Base-by-base conservation (phyloP, 2,329 filamentous ascomycete species). In the Colletotrichum sp. region DNA sequence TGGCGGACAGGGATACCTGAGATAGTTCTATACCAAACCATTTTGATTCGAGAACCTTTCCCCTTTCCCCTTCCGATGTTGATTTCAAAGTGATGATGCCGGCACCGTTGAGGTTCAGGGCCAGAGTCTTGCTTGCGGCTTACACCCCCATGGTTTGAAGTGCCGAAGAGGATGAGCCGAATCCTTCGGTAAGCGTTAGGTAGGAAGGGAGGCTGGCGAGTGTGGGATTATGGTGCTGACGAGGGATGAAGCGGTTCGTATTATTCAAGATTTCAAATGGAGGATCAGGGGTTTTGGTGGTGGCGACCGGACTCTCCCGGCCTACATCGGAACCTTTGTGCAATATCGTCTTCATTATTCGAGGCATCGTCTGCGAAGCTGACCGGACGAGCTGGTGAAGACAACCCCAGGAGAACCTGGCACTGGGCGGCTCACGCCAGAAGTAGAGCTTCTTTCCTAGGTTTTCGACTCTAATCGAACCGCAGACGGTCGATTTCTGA, bases 1-100 rank as follows among this genome's bases (percentile, higher is more conserved):
- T 76, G 71, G 61, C 32, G 74, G 74, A 52, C 66, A 71, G 66
- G 74, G 66, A 76, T 75, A 71, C 61, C 66, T 69, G 70, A 74
- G 27, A 68, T 74, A 43, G n/a, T 69, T 69, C 48, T 64, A 76
- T 74, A 76, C 74, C 70, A 73, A 69, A 62, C 48, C n/a, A 27
- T 68, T 71, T 71, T 22, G n/a, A 43, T 64, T 64, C 22, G 15
- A 64, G 22, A 64, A 16, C 22, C 32, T 64, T 27, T 13, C 32
- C 22, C 34, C 34, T 22, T 62, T 8, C 32, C 22, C 34, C 34
- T 22, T 62, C 5, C 12, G 43, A 22, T 13, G n/a, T 22, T 16
- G 13, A 22, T 13, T 12, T 32, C n/a, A 12, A 36, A 55, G 48
- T 52, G 56, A 69, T 30, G 25, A 61, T 13, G 16, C 10, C 18